Conservation (phyloP, 177 flowering plant genomes). For the Vitis hybrid region DNA sequence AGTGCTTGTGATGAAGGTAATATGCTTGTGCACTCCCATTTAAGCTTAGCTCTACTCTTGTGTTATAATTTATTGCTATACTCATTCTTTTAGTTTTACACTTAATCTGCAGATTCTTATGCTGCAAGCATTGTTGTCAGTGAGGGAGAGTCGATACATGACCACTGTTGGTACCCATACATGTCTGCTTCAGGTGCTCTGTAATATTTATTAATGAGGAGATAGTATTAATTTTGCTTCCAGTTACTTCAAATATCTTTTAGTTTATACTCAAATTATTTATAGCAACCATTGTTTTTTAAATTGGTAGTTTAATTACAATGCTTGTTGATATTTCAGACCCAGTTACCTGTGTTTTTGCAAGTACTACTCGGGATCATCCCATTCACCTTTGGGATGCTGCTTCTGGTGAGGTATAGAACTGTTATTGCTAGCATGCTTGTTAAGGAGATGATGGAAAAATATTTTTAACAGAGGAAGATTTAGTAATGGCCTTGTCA, state of each 20-base stretch:
- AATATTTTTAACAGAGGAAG: not conserved
- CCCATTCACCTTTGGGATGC: constrained; percentile 99
- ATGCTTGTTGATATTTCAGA: constrained; percentile 47
- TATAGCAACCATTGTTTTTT: not conserved
- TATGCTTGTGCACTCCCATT: not conserved
- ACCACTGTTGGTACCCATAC: constrained; percentile 95
- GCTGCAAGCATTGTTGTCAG: constrained; percentile 52
- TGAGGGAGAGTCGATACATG: constrained; percentile 93
- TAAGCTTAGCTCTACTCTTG: not conserved
- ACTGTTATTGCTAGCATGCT: constrained; percentile 2
- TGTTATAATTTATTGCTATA: not conserved
- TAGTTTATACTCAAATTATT: not conserved
- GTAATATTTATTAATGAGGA: constrained; percentile 1
- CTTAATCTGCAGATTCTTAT: constrained; percentile 66
- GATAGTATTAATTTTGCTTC: not conserved
- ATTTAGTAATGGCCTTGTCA: not conserved
- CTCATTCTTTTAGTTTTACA: not conserved
- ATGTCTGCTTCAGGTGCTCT: constrained; percentile 84
- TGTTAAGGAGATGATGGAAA: not conserved
- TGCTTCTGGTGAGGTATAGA: constrained; percentile 73
- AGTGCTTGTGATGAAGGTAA: constrained; percentile 48
- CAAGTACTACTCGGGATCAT: constrained; percentile 89
- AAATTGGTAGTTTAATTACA: constrained; percentile 8
- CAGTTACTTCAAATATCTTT: not conserved
- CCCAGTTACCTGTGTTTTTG: constrained; percentile 81